Base-by-base conservation (phyloP, 2,329 filamentous ascomycete species). In the Monilinia polystroma region DNA sequence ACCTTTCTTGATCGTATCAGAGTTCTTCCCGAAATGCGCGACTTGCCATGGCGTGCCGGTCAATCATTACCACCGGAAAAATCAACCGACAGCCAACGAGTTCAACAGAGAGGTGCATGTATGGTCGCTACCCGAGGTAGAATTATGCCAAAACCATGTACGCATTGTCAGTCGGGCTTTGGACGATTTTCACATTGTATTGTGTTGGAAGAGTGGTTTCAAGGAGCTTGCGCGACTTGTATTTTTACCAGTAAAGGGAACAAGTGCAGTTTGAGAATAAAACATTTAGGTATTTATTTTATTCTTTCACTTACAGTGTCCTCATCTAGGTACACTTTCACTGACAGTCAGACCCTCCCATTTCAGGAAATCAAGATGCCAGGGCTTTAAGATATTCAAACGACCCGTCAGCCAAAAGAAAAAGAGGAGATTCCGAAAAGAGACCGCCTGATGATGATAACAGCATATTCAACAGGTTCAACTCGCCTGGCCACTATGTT, bases 191-290 rank as follows among this genome's bases (percentile, higher is more conserved):
- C 70, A 20, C 43, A 70, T 11, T 75, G 73, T 56, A 69, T 74
- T 26, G 71, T 69, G 2, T 20, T 74, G 63, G 68, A 70, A 10
- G 52, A 69, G 45, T 75, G 70, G 70, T 75, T 73, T 66, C 70
- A 73, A 38, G 73, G 73, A 45, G 72, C 71, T 26, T 75, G 73
- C 64, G 64, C 69, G 23, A 68, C 70, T 51, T 75, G 73, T 59
- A 69, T 72, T 6, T 74, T 73, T 56, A 73, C 69, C 11, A 71
- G 70, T 14, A 74, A 72, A 52, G 71, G 72, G 1, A 72, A 73
- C 51, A 72, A 72, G 52, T 75, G 73, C 54, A 73, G 70, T 56
- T 60, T 74, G 56, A 68, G 71, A 52, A 63, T 66, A 29, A 66
- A 71, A 52, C 62, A 66, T 32, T 70, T 70, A 56, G 71, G 72